Conservation (phyloP, 495 filamentous ascomycete species). For the Articulospora tetracladia region DNA sequence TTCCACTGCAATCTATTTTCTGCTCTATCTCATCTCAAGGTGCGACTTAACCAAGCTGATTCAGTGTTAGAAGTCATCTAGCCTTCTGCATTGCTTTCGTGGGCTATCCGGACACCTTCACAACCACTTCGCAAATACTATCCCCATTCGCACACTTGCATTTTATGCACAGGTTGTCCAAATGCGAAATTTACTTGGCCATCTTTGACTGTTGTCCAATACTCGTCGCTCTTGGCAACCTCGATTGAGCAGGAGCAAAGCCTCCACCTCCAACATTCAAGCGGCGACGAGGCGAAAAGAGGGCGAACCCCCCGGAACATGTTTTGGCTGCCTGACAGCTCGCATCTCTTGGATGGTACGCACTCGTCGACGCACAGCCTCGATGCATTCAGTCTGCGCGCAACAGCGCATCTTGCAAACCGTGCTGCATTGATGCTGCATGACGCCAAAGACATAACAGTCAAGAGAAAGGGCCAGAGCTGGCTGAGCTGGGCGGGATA, state of each 20-base stretch:
- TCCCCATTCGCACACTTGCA: too few species aligned
- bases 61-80: too few species aligned
- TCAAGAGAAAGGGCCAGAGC: background rate
- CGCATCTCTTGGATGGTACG: constrained; percentile 2
- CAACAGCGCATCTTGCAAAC: constrained; percentile 11
- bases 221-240: background rate
- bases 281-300: constrained; percentile 15
- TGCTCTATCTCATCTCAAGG: too few species aligned
- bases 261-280: background rate
- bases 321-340: constrained; percentile 6
- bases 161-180: too few species aligned
- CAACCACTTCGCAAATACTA: too few species aligned
- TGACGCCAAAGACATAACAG: too few species aligned
- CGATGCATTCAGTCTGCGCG: constrained; percentile 4
- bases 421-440: background rate
- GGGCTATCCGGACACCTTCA: too few species aligned
- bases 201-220: background rate
- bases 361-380: background rate
- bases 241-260: background rate
- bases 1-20: too few species aligned
- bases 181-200: too few species aligned
- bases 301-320: constrained; percentile 8
- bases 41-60: too few species aligned
- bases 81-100: too few species aligned
- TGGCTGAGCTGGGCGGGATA: constrained; percentile 2